Conservation (phyloP, 2,329 filamentous ascomycete genomes). For the Blastomyces parvus region DNA sequence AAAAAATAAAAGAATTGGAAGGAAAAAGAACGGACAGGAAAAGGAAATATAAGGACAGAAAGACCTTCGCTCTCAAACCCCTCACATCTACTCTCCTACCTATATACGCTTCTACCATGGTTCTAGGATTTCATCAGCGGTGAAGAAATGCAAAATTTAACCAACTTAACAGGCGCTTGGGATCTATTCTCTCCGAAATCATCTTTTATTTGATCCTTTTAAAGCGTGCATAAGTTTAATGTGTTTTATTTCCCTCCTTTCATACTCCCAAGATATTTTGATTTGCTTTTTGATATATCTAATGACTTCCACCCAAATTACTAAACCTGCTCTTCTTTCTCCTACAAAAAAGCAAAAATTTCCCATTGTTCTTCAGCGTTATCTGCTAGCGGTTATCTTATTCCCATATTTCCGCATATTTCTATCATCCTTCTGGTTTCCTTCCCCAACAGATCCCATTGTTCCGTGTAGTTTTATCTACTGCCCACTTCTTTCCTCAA, state of each 20-base stretch:
- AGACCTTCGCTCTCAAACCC: not conserved
- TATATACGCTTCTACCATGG: not conserved
- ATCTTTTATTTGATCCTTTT: not conserved
- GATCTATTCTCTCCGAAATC: not conserved
- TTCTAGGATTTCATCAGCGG: not conserved
- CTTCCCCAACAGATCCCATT: not conserved
- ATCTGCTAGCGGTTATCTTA: not conserved
- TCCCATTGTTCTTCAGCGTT: not conserved
- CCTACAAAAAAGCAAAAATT: not conserved
- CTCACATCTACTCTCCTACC: not conserved
- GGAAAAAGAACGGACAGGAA: not conserved
- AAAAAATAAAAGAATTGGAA: not conserved
- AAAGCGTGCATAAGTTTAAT: not conserved
- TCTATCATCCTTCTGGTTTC: not conserved
- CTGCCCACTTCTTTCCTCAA: not conserved
- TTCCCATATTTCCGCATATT: not conserved
- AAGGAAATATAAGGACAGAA: not conserved
- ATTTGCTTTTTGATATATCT: not conserved
- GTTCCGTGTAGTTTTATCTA: conserved; percentile 2
- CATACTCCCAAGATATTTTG: not conserved
- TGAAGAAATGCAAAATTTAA: not conserved
- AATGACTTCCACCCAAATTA: not conserved
- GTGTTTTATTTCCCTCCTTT: not conserved
- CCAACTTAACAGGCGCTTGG: not conserved
- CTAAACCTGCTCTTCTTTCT: not conserved